Evolutionary conservation across 768 basidiomycete genomes (phyloP), one percentile per base, ranked within the genome.

Genomic region (Hydnum rufescens): DNA sequence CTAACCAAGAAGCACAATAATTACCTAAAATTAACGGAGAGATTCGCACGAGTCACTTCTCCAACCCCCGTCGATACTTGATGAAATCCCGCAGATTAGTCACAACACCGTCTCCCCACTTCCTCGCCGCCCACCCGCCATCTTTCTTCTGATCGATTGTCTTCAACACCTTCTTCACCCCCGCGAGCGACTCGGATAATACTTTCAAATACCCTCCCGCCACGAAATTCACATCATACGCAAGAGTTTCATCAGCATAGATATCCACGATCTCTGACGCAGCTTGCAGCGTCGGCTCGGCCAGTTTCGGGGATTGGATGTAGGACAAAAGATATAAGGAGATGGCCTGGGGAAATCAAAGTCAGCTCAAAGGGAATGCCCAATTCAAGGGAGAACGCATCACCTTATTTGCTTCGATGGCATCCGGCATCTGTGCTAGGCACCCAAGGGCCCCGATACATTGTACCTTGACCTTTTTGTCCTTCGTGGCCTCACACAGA

Each of bases 201-300:
- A 66, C 67, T 18, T 70, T 70, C 0, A 82, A 65, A 60, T 73
- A 83, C 13, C 65, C 62, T 0, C 75, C 75, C 53, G 78, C 67
- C 42, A 76, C 72, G 68, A 89, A 90, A 62, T 86, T 86, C 53
- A 76, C 61, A 62, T 96, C 90, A 61, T 84, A 89, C 0, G 80
- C 72, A 51, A 76, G 64, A 4, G 65, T 71, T 65, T 96, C 90
- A 65, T 96, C 90, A 3, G 89, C 86, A 63, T 83, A 96, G 50
- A 93, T 86, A 62, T 95, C 90, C 54, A 95, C 84, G 43, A 95
- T 68, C 25, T 83, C 83, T 13, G 89, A 87, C 5, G 74, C 69
- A 1, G 77, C 76, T 59, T 90, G 85, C 25, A 95, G 71, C 51
- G 82, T 68, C 0, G 81, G 73, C 61, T 90, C 86, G 0, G 52